A percentile compares a stretch with the other conserved stretches of the same genome.
Evolutionary conservation across 139 green algal species (phyloP).

Genomic region (Chlamydomonas urium): DNA sequence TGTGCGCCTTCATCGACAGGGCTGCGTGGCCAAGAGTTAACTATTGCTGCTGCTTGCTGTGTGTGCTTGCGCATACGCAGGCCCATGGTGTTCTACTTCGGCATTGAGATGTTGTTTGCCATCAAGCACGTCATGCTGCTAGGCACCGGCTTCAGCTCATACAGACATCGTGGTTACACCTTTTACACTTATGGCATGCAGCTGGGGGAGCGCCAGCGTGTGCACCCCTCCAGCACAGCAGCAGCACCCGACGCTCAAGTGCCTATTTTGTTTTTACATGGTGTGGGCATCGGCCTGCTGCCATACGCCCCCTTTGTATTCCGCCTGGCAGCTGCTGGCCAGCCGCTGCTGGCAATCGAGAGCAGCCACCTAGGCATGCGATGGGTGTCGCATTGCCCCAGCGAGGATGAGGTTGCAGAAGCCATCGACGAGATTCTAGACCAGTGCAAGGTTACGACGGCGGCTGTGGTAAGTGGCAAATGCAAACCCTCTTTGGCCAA

Average conservation of each 20-base stretch:
- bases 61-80: too few relatives aligned
- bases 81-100: slow-evolving; percentile 33
- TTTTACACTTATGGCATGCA: slow-evolving; percentile 28
- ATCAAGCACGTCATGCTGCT: slow-evolving; percentile 33
- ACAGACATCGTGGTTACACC: slow-evolving; percentile 6
- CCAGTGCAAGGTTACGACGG: too few relatives aligned
- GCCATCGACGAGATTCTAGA: not conserved
- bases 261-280: slow-evolving; percentile 51
- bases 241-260: not conserved
- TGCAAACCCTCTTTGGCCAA: too few relatives aligned
- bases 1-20: too few relatives aligned
- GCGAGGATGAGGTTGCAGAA: slow-evolving; percentile 15
- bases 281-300: slow-evolving; percentile 41
- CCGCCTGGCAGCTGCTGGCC: slow-evolving; percentile 19
- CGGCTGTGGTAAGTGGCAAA: too few relatives aligned
- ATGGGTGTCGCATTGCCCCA: not conserved
- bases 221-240: not conserved
- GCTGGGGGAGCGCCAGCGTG: not conserved
- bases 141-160: slow-evolving; percentile 16
- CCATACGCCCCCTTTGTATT: slow-evolving; percentile 42
- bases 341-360: slow-evolving; percentile 37
- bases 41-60: too few relatives aligned
- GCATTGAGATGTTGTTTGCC: slow-evolving; percentile 25
- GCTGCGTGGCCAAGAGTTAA: too few relatives aligned
- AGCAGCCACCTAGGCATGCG: slow-evolving; percentile 43